Conservation (phyloP, 2,329 filamentous ascomycete genomes). For the Epichloe gansuensis region DNA sequence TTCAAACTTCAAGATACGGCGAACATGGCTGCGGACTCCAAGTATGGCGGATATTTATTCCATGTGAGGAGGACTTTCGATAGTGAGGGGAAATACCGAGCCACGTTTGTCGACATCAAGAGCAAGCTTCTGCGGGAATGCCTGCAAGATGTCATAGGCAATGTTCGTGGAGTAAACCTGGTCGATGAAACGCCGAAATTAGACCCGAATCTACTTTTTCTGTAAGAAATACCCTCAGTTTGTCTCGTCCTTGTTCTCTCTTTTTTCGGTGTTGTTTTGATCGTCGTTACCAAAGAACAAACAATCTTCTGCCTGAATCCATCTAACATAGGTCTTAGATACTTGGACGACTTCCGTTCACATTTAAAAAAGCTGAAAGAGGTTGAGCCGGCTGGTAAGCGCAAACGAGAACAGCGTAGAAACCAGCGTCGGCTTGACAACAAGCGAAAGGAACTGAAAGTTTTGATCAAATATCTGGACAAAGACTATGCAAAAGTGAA, state of each 20-base stretch:
- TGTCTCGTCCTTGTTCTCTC: background rate
- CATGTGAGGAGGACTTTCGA: constrained; percentile 73
- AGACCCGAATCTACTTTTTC: constrained; percentile 57
- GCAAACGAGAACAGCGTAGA: constrained; percentile 48
- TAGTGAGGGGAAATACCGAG: constrained; percentile 66
- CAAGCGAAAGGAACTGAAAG: constrained; percentile 54
- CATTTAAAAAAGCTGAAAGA: constrained; percentile 52
- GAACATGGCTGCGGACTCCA: constrained; percentile 28
- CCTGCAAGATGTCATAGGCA: constrained; percentile 26
- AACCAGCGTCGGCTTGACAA: constrained; percentile 41
- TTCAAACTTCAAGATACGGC: constrained; percentile 43
- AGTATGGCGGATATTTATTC: constrained; percentile 72
- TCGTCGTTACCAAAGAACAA: background rate
- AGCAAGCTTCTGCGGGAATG: constrained; percentile 65
- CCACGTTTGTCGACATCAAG: constrained; percentile 70
- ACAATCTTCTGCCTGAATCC: background rate
- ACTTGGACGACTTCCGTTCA: constrained; percentile 63
- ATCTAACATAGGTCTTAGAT: constrained; percentile 23
- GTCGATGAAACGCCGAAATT: constrained; percentile 68
- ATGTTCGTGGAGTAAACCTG: constrained; percentile 47
- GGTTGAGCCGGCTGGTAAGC: constrained; percentile 32
- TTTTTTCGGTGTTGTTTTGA: background rate
- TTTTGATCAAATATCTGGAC: constrained; percentile 65
- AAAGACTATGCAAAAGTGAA: constrained; percentile 68
- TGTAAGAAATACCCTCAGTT: constrained; percentile 26